Conservation (phyloP, 2,329 filamentous ascomycete species). For the Lachnellula arida region DNA sequence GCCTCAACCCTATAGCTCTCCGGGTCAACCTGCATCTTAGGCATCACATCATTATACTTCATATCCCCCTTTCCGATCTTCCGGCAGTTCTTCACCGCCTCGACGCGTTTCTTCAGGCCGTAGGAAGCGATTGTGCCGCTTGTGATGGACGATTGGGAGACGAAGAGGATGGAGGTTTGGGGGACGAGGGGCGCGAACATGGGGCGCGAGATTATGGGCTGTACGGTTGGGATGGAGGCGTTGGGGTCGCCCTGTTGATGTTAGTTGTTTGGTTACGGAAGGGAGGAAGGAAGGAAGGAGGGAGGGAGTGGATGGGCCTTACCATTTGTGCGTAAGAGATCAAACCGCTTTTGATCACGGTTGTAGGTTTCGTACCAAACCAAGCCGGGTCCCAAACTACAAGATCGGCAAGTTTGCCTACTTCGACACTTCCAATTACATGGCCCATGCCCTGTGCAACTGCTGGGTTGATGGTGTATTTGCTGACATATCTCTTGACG, state of each 20-base stretch:
- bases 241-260: slow-evolving; percentile 67
- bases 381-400: slow-evolving; percentile 80
- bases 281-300: not conserved
- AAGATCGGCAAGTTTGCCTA: slow-evolving; percentile 85
- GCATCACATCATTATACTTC: slow-evolving; percentile 81
- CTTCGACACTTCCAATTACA: slow-evolving; percentile 79
- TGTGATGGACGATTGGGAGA: slow-evolving; percentile 66
- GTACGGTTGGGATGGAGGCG: slow-evolving; percentile 79
- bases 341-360: slow-evolving; percentile 83
- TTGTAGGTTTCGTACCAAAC: slow-evolving; percentile 81
- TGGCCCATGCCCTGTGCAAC: slow-evolving; percentile 88
- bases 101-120: slow-evolving; percentile 71
- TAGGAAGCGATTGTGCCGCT: slow-evolving; percentile 67
- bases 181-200: slow-evolving; percentile 81
- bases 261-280: slow-evolving; percentile 2
- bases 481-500: slow-evolving; percentile 88
- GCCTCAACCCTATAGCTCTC: slow-evolving; percentile 87
- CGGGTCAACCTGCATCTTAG: slow-evolving; percentile 85
- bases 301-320: slow-evolving; percentile 25
- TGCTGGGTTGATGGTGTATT: slow-evolving; percentile 94
- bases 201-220: slow-evolving; percentile 76
- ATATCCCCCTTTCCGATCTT: slow-evolving; percentile 78
- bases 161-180: slow-evolving; percentile 72
- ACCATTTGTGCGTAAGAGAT: slow-evolving; percentile 83
- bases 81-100: slow-evolving; percentile 73